Evolutionary conservation across 1,139 yeast genomes (phyloP), one percentile per base, ranked within the genome.

Genomic region (Zygoascus meyerae): DNA sequence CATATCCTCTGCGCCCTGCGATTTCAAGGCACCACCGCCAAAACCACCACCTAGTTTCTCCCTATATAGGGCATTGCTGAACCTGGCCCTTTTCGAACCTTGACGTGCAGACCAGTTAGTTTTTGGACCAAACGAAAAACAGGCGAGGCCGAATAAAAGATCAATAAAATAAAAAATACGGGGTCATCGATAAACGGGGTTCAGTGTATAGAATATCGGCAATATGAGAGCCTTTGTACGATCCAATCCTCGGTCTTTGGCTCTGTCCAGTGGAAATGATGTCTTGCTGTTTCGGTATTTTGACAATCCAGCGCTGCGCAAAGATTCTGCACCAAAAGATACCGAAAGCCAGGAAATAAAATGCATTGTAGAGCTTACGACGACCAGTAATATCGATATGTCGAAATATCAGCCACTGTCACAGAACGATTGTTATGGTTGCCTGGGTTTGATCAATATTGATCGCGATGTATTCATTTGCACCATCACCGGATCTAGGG

Each of bases 361-460:
- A 48, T 61, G 72, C 49, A 63, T 69, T 17, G 71, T 65, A 57
- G 74, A 65, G 64, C 71, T 64, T 62, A 64, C 60, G 51, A 59
- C 55, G 48, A 57, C 58, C 7, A 53, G 51, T 21, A 55, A 59
- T 37, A 50, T 66, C 34, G 65, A 67, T 46, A 53, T 62, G 37
- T 42, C 55, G 18, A 52, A 55, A 11, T 68, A 55, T 51, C 54
- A 63, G 42, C 59, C 63, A 14, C 67, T 89, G 31, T 67, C 83
- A 14, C 71, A 72, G 28, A 72, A 78, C 16, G 83, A 83, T 21
- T 74, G 86, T 15, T 73, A 71, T 56, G 98, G 99, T 1, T 87
- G 94, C 58, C 67, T 92, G 17, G 99, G 99, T 0, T 69, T 94
- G 42, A 83, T 90, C 35, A 78, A 78, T 51, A 73, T 86, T 33